Base-by-base conservation (phyloP, 768 basidiomycete species). In the Ramaria rubella region DNA sequence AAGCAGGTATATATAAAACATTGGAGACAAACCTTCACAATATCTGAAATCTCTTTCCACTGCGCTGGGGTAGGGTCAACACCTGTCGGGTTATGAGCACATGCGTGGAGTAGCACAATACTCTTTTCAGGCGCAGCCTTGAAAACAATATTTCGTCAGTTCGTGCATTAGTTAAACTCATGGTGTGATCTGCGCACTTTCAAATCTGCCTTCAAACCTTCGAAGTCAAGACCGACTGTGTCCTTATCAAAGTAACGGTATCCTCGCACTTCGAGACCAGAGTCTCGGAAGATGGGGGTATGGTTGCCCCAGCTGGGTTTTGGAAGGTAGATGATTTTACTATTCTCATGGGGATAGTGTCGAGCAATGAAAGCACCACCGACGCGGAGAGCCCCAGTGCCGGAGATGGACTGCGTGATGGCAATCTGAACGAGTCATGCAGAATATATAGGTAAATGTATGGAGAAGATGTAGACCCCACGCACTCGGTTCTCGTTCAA, bases 21-120 rank as follows among this genome's bases (percentile, higher is more conserved):
- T 15, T 9, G 4, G 29, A 55, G 21, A 43, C 65, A 57, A n/a
- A 69, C 62, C 66, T 90, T 85, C 63, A 95, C 73, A 58, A 98
- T 76, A 64, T 92, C 81, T 42, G 90, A 92, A 60, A 99, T 84
- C 69, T 90, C 81, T 59, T 78, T 80, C 96, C 96, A 99, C 74
- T 99, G 94, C 49, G 83, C 85, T 21, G 79, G 81, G 9, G 94
- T 96, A 29, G 93, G 94, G 74, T 99, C 96, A 62, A 98, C 81
- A 60, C 96, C 95, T 34, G 93, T 94, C n/a, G 95, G 95, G 74
- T 99, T 99, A 79, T 98, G 93, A 26, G 95, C 96, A 72, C 96
- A 98, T 3, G 95, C 95, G 65, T 98, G 95, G 19, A 99, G 75
- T 58, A 97, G 79, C 14, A 98, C 88, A 60, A 95, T 82, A 33